Evolutionary conservation across 306 rosid species (phyloP).

Genomic region (Urtica urens): DNA sequence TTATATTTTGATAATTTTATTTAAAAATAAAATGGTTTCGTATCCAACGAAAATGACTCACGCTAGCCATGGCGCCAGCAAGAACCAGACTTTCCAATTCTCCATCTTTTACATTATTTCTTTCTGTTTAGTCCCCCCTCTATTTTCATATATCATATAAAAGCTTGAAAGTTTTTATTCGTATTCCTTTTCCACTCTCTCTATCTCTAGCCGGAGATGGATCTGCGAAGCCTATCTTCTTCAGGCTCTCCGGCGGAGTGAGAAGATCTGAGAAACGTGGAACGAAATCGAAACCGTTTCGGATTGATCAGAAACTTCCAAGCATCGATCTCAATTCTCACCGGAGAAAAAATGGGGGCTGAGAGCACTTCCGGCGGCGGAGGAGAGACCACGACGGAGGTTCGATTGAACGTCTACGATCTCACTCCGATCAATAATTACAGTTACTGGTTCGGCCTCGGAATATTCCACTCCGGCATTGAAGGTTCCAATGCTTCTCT

Average conservation of each 20-base stretch:
- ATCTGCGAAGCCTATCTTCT: constrained; percentile 20
- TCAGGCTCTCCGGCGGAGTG: constrained; percentile 15
- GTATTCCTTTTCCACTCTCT: background rate
- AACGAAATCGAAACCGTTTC: background rate
- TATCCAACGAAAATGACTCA: too few species aligned
- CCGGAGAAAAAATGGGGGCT: constrained; percentile 37
- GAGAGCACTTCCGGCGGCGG: constrained; percentile 28
- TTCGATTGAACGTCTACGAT: constrained; percentile 79
- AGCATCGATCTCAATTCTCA: background rate
- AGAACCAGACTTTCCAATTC: too few species aligned
- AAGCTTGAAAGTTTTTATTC: background rate
- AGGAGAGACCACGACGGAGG: constrained; percentile 24
- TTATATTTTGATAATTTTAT: too few species aligned
- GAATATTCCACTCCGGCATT: constrained; percentile 91
- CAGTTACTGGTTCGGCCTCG: constrained; percentile 71
- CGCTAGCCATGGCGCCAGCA: too few species aligned
- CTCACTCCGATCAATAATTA: constrained; percentile 82
- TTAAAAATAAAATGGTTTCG: too few species aligned
- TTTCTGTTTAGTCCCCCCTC: too few species aligned
- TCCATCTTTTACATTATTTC: too few species aligned
- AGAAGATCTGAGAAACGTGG: constrained; percentile 6
- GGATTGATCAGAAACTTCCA: constrained; percentile 10
- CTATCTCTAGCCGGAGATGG: constrained; percentile 21
- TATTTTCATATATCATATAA: background rate
- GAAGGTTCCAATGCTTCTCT: constrained; percentile 39